Base-by-base conservation (phyloP, 345 rosid genomes). In the Pistacia atlantica region DNA sequence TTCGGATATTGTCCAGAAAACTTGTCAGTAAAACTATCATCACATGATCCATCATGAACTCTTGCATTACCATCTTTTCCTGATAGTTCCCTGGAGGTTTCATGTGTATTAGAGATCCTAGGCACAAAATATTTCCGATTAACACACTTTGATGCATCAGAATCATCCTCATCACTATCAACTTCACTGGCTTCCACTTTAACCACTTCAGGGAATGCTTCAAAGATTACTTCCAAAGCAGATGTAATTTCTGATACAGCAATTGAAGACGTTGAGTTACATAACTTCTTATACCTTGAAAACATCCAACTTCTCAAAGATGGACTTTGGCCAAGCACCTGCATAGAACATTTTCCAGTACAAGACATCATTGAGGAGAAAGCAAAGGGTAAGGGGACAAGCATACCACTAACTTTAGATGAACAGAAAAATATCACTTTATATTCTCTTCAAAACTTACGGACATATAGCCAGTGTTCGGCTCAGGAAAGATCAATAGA, bases 221-320 rank as follows among this genome's bases (percentile, higher is more conserved):
- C 87, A 80, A 91, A 86, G 65, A 89, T 85, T 80, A 73, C 83
- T 77, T 86, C 92, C 45, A 96, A 81, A 75, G 90, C 75, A 76
- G 90, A 80, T 76, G 72, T 75, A 67, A 82, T 81, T 70, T 83
- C 89, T 65, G 90, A 79, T 74, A 76, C 58, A 77, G 77, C 89
- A 78, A 79, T 74, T 80, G 84, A 82, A 77, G 97, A 80, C 49
- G 90, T 83, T 71, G 84, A 68, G 75, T 73, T 87, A 69, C 82
- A 78, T 31, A 87, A 69, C 76, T 84, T 92, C 84, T 89, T 88
- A 81, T 83, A 92, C 82, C 87, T 90, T 67, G 80, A 71, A 80
- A 84, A 80, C 77, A 91, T 82, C 98, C 97, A 92, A 77, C 79
- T 90, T 82, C 89, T 78, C 83, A 92, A 68, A 61, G 93, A 90